phyloP scores from a whole-genome alignment of 495 filamentous ascomycete species.

The Recurvomyces mirabilis region DNA sequence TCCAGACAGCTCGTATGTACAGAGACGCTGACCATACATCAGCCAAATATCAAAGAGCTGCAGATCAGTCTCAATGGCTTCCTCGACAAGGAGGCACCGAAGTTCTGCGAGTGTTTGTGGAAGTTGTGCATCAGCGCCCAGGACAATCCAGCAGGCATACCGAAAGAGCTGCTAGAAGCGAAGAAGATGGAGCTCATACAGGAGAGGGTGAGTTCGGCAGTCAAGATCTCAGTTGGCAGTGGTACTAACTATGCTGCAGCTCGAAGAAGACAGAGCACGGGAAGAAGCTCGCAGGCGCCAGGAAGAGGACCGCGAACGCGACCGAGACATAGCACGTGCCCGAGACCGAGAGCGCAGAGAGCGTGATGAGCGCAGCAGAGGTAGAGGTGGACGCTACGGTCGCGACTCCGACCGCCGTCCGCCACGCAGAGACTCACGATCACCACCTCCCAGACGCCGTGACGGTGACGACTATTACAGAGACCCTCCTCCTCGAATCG shows the following conservation, averaged over 20 bases:
- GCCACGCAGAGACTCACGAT: constrained; percentile 26
- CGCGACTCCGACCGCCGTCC: constrained; percentile 21
- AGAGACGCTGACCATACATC: constrained; percentile 1
- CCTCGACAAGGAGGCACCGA: constrained; percentile 80
- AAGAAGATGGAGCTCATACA: constrained; percentile 92
- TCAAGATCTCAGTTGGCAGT: not conserved
- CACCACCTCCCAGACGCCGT: constrained; percentile 50
- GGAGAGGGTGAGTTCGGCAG: constrained; percentile 56
- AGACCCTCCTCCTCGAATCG: constrained; percentile 39
- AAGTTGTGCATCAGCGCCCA: constrained; percentile 82
- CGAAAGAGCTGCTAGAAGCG: constrained; percentile 85
- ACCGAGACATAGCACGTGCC: constrained; percentile 51
- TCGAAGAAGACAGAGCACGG: constrained; percentile 70
- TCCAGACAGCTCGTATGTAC: no score
- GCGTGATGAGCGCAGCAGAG: constrained; percentile 54
- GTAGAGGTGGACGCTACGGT: constrained; percentile 33
- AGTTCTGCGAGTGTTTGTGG: constrained; percentile 94
- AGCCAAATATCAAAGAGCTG: constrained; percentile 92
- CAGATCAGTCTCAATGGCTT: constrained; percentile 93
- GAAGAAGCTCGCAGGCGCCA: constrained; percentile 60
- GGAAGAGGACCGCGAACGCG: constrained; percentile 49
- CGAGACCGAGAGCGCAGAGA: constrained; percentile 68
- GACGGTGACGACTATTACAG: constrained; percentile 43
- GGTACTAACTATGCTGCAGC: constrained; percentile 36
- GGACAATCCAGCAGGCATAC: constrained; percentile 75